A percentile compares a stretch with the other conserved stretches of the same genome.
Evolutionary conservation across 169 alveolate genomes (phyloP).

Genomic region (Plasmodium malariae): DNA sequence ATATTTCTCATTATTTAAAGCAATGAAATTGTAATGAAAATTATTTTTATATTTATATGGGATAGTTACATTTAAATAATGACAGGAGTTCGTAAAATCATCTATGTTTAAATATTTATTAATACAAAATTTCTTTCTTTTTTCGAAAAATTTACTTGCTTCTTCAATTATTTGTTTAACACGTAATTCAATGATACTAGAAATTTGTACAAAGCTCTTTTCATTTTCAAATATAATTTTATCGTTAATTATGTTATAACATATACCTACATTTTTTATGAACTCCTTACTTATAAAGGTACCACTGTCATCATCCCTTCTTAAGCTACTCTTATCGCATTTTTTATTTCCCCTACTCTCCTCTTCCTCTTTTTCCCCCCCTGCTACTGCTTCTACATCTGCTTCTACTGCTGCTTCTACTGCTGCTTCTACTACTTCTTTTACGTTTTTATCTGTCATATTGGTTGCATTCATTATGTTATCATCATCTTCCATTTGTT

Average conservation of each 20-base stretch:
- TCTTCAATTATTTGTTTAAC: constrained; percentile 71
- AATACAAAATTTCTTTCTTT: constrained; percentile 46
- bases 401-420: not conserved
- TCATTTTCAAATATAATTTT: constrained; percentile 57
- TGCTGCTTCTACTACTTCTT: not conserved
- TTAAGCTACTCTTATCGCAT: not conserved
- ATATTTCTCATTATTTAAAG: constrained; percentile 12
- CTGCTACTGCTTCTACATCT: not conserved
- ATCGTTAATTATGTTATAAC: constrained; percentile 37
- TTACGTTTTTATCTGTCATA: constrained; percentile 5
- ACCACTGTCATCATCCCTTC: not conserved
- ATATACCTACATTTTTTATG: constrained; percentile 51
- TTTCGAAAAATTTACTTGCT: constrained; percentile 66
- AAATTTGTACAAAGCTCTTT: constrained; percentile 31
- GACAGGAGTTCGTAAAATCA: constrained; percentile 67
- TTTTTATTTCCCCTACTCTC: not conserved
- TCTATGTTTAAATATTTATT: constrained; percentile 29
- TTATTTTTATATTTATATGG: constrained; percentile 38
- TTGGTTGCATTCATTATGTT: not conserved
- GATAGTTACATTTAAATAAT: constrained; percentile 50
- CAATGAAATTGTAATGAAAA: constrained; percentile 6
- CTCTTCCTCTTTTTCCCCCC: not conserved
- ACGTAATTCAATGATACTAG: constrained; percentile 59
- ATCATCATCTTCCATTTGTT: not conserved
- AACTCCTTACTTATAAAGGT: constrained; percentile 36